These are phyloP conservation scores for Verticillium longisporum DNA, from an alignment of 2,329 filamentous ascomycete species.

Conservation along the genomic window DNA sequence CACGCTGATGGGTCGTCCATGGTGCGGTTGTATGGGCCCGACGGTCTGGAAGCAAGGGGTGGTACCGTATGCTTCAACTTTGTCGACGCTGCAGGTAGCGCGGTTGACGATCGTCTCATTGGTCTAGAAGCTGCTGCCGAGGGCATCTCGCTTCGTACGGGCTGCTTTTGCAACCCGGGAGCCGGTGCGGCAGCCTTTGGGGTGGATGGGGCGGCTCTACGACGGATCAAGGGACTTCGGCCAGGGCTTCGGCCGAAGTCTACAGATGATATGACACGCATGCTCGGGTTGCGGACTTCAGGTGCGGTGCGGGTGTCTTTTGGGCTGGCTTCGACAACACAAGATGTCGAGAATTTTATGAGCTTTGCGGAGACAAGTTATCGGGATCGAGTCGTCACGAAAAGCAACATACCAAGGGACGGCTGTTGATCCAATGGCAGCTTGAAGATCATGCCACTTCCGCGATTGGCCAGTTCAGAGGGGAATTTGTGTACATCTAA, in stretches of 20 bases:
- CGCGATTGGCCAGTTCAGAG: no score
- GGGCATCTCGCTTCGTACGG: conserved; percentile 30
- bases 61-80: conserved; percentile 31
- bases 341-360: conserved; percentile 28
- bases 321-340: conserved; percentile 25
- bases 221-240: conserved; percentile 6
- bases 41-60: conserved; percentile 19
- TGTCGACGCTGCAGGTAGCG: conserved; percentile 20
- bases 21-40: conserved; percentile 27
- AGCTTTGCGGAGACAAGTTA: conserved; percentile 24
- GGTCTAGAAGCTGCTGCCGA: conserved; percentile 22
- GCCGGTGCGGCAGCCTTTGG: conserved; percentile 26
- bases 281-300: conserved; percentile 14
- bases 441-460: background rate
- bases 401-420: conserved; percentile 2
- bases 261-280: conserved; percentile 15
- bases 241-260: conserved; percentile 5
- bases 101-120: conserved; percentile 29
- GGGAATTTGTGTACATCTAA: background rate
- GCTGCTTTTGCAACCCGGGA: conserved; percentile 36
- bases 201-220: conserved; percentile 12
- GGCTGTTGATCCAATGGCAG: conserved; percentile 5
- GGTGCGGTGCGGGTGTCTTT: conserved; percentile 31
- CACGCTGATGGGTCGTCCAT: conserved; percentile 26
- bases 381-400: conserved; percentile 17